These are phyloP conservation scores for Phytopythium delawarense DNA, from an alignment of 352 stramenopile species.

Conservation along the genomic window DNA sequence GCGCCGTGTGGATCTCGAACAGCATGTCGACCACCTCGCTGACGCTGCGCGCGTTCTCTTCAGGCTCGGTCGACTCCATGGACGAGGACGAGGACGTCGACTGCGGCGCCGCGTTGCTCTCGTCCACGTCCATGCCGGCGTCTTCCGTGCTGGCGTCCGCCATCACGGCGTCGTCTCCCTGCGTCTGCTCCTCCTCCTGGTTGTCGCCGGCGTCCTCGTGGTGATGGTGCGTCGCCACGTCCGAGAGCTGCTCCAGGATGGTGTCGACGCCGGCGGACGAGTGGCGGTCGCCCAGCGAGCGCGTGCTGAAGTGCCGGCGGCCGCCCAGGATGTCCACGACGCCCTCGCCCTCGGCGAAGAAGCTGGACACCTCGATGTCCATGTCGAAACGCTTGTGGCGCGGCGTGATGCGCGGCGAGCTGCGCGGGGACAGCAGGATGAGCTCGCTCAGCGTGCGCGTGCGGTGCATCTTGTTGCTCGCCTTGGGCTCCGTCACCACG, in stretches of 20 bases:
- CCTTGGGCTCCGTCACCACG: constrained; percentile 80
- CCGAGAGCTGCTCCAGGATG: constrained; percentile 13
- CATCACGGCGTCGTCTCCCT: background rate
- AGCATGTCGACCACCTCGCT: constrained; percentile 79
- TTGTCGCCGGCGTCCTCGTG: constrained; percentile 2
- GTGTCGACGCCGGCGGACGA: constrained; percentile 10
- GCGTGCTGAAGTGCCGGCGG: constrained; percentile 11
- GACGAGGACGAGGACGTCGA: constrained; percentile 12
- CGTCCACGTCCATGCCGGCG: background rate
- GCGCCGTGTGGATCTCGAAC: constrained; percentile 81
- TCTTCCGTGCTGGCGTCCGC: background rate
- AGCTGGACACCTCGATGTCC: constrained; percentile 76
- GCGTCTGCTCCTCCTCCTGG: constrained; percentile 16
- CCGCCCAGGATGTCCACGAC: constrained; percentile 57
- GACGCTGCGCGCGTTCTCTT: constrained; percentile 33
- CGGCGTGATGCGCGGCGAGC: constrained; percentile 46
- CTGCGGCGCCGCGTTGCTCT: constrained; percentile 6
- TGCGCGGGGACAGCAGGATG: constrained; percentile 67
- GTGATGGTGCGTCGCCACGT: constrained; percentile 2
- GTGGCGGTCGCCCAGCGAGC: constrained; percentile 22
- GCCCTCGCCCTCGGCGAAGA: constrained; percentile 67
- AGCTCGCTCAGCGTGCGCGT: constrained; percentile 74
- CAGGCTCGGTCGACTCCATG: constrained; percentile 11
- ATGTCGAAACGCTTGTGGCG: constrained; percentile 76
- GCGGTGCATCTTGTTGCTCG: constrained; percentile 84